Conservation (phyloP, 495 filamentous ascomycete species). For the Penicillium soppii region DNA sequence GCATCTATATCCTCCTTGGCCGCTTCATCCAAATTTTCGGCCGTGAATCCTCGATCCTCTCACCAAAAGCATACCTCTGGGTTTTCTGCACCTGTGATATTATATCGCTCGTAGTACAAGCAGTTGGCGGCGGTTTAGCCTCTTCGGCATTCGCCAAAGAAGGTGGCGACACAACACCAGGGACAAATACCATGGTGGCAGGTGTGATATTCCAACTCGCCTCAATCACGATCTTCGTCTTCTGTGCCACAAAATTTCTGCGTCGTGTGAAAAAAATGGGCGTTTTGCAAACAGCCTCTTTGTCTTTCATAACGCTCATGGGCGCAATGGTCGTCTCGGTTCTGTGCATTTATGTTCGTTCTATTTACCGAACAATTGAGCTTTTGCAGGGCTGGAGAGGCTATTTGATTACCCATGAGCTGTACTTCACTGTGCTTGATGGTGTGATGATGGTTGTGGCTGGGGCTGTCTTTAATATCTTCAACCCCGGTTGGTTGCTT, state of each 20-base stretch:
- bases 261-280: constrained; percentile 28
- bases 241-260: constrained; percentile 41
- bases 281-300: constrained; percentile 14
- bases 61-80: constrained; percentile 48
- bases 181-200: constrained; percentile 57
- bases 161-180: constrained; percentile 43
- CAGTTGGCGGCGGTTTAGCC: constrained; percentile 53
- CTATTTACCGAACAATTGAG: constrained; percentile 57
- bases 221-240: constrained; percentile 52
- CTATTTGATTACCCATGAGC: constrained; percentile 55
- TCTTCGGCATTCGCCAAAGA: constrained; percentile 33
- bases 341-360: constrained; percentile 50
- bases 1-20: constrained; percentile 57
- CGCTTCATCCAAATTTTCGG: constrained; percentile 53
- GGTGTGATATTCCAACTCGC: constrained; percentile 58
- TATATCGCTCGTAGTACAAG: constrained; percentile 55
- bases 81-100: constrained; percentile 57
- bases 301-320: constrained; percentile 22
- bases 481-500: constrained; percentile 45
- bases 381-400: constrained; percentile 57
- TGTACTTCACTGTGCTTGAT: constrained; percentile 55
- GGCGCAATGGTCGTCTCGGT: constrained; percentile 42
- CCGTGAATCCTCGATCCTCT: constrained; percentile 43
- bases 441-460: constrained; percentile 53
- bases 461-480: constrained; percentile 47